These are phyloP conservation scores for Fusarium lyarnte DNA, from an alignment of 2,329 filamentous ascomycete genomes.

Conservation along the genomic window DNA sequence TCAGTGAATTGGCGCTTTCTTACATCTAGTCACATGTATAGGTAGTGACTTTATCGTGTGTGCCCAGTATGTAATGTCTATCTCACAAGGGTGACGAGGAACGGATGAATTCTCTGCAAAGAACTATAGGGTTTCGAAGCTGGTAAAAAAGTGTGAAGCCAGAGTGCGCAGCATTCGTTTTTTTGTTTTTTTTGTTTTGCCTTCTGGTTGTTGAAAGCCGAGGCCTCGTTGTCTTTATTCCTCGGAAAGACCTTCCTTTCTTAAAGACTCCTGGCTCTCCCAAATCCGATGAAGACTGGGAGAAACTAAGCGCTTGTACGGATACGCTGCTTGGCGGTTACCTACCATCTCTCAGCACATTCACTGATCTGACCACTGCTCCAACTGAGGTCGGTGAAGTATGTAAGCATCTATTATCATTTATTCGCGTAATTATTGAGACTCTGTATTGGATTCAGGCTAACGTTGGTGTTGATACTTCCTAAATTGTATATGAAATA, in stretches of 20 bases:
- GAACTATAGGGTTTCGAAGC: not conserved
- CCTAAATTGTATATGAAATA: not conserved
- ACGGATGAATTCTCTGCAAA: not conserved
- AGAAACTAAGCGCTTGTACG: slow-evolving; percentile 59
- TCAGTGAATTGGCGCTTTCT: slow-evolving; percentile 14
- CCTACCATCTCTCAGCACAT: not conserved
- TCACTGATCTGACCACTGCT: not conserved
- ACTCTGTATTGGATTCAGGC: not conserved
- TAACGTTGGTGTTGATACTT: not conserved
- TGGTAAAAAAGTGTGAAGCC: not conserved
- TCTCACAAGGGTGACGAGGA: slow-evolving; percentile 7
- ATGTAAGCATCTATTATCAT: not conserved
- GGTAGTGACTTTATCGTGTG: not conserved
- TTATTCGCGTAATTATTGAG: not conserved
- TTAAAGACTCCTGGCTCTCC: slow-evolving; percentile 62
- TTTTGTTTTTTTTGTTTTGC: too few relatives aligned
- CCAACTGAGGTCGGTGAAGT: not conserved
- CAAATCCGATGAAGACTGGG: slow-evolving; percentile 58
- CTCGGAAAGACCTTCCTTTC: slow-evolving; percentile 63
- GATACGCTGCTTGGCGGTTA: slow-evolving; percentile 56
- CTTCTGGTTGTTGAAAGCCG: not conserved
- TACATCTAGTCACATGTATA: not conserved
- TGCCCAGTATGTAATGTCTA: not conserved
- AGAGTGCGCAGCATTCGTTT: not conserved
- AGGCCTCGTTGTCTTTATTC: slow-evolving; percentile 18